Percentiles rank a stretch among this genome's conserved stretches.
These are phyloP conservation scores for Phytophthora idaei DNA, from an alignment of 352 stramenopile species.

Conservation along the genomic window DNA sequence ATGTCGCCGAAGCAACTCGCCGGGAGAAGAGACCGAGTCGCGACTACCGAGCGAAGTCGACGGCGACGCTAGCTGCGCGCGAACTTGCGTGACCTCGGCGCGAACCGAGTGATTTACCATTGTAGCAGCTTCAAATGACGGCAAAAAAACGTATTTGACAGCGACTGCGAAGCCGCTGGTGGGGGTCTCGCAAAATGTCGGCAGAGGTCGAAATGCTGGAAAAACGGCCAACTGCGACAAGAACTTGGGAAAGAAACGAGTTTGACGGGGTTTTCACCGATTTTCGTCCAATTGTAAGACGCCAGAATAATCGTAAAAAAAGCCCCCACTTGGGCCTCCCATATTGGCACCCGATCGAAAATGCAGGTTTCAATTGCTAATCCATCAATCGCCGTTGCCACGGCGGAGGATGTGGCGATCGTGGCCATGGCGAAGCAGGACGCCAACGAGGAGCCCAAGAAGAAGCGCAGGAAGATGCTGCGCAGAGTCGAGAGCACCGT, in stretches of 20 bases:
- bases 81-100: neutral
- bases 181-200: conserved; percentile 13
- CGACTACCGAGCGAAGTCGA: conserved; percentile 9
- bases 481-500: neutral
- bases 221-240: conserved; percentile 18
- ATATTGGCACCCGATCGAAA: conserved; percentile 21
- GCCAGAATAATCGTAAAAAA: neutral
- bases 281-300: conserved; percentile 30
- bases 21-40: conserved; percentile 20
- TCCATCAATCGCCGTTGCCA: neutral
- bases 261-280: conserved; percentile 6
- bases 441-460: conserved; percentile 8
- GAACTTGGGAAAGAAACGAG: conserved; percentile 12
- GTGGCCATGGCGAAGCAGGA: neutral
- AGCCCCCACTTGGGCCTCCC: conserved; percentile 24
- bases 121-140: conserved; percentile 8
- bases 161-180: conserved; percentile 2
- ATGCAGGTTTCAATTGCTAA: conserved; percentile 17
- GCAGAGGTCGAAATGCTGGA: conserved; percentile 17
- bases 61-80: neutral
- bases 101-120: conserved; percentile 21
- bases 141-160: conserved; percentile 9
- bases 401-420: neutral
- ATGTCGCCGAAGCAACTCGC: conserved; percentile 23
- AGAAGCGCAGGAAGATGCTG: conserved; percentile 32